Conservation (phyloP, 306 rosid species). For the Arachis stenosperma region DNA sequence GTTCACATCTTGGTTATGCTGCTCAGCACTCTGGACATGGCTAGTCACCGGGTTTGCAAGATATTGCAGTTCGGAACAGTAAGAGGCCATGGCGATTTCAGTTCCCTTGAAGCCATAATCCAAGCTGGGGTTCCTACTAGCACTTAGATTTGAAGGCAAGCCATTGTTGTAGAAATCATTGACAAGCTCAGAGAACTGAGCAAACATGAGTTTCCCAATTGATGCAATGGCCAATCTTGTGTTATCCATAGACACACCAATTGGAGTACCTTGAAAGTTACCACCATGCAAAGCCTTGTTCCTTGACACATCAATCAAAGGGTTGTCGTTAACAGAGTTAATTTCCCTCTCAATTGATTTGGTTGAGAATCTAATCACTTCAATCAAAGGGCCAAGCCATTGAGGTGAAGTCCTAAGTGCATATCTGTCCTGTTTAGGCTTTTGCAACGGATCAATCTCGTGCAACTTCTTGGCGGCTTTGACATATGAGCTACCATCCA, state of each 20-base stretch:
- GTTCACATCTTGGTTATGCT: slow-evolving; percentile 94
- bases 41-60: slow-evolving; percentile 84
- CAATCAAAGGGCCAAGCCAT: slow-evolving; percentile 92
- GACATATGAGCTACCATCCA: slow-evolving; percentile 80
- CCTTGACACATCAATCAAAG: slow-evolving; percentile 91
- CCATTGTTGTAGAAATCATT: slow-evolving; percentile 91
- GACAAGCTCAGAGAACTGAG: slow-evolving; percentile 91
- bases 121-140: slow-evolving; percentile 78
- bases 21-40: slow-evolving; percentile 95
- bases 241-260: slow-evolving; percentile 96
- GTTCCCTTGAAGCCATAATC: slow-evolving; percentile 93
- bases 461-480: slow-evolving; percentile 76
- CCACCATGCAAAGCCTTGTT: slow-evolving; percentile 94
- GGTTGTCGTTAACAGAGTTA: slow-evolving; percentile 89
- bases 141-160: slow-evolving; percentile 81
- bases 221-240: slow-evolving; percentile 88
- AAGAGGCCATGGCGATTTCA: slow-evolving; percentile 96
- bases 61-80: slow-evolving; percentile 84
- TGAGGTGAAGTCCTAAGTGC: slow-evolving; percentile 94
- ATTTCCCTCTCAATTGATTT: slow-evolving; percentile 90
- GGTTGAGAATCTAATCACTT: slow-evolving; percentile 82
- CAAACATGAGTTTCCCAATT: slow-evolving; percentile 90
- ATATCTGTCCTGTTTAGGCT: slow-evolving; percentile 85
- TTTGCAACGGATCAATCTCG: slow-evolving; percentile 78
- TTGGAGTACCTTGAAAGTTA: slow-evolving; percentile 94